A percentile compares a stretch with the other conserved stretches of the same genome.
Conservation (phyloP, 306 rosid genomes). For the Fragaria vesca region DNA sequence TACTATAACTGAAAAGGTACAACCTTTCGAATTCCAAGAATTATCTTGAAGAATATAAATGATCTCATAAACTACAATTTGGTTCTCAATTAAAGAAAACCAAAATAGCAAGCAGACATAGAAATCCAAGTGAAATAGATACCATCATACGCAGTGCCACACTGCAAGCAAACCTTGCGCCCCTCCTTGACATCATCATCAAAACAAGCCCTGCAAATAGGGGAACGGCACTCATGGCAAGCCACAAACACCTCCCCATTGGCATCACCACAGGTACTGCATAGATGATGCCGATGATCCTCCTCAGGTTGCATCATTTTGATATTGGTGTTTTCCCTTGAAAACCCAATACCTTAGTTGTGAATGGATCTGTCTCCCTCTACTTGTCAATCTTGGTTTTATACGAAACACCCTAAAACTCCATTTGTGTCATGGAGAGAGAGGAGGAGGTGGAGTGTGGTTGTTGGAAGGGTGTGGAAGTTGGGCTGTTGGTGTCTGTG, state of each 20-base stretch:
- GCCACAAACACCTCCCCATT: slow-evolving; percentile 80
- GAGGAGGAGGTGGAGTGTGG: slow-evolving; percentile 32
- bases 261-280: slow-evolving; percentile 86
- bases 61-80: neutral
- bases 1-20: neutral
- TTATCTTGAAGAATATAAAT: neutral
- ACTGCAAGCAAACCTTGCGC: slow-evolving; percentile 69
- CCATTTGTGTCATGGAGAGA: slow-evolving; percentile 25
- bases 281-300: slow-evolving; percentile 47
- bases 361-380: slow-evolving; percentile 17
- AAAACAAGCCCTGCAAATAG: slow-evolving; percentile 79
- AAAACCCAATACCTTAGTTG: slow-evolving; percentile 16
- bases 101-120: neutral
- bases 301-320: slow-evolving; percentile 83
- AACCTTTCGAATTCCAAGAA: neutral
- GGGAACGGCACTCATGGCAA: slow-evolving; percentile 77
- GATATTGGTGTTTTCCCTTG: slow-evolving; percentile 10
- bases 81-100: neutral
- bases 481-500: slow-evolving; percentile 65
- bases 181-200: slow-evolving; percentile 73
- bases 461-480: slow-evolving; percentile 59
- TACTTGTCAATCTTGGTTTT: slow-evolving; percentile 39
- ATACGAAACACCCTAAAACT: slow-evolving; percentile 40
- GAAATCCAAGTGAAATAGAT: slow-evolving; percentile 15
- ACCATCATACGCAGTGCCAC: slow-evolving; percentile 73